Percentiles rank a stretch among this genome's conserved stretches.
Conservation (phyloP, 2,329 filamentous ascomycete species). For the Alternaria conjuncta region DNA sequence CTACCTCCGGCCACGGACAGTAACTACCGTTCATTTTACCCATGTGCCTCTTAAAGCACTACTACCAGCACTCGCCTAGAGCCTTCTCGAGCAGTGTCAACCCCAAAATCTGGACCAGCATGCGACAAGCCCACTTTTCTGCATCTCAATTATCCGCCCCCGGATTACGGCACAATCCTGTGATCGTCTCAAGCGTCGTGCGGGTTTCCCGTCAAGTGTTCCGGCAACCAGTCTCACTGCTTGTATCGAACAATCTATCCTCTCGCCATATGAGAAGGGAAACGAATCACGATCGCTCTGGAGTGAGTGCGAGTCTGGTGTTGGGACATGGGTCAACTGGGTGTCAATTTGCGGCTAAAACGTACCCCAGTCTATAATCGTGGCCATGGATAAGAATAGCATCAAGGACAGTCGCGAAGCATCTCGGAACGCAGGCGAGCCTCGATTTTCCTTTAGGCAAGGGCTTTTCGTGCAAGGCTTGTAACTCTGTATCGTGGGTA, state of each 20-base stretch:
- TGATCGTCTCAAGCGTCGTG: neutral
- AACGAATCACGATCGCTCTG: neutral
- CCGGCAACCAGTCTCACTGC: conserved; percentile 6
- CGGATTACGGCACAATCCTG: conserved; percentile 5
- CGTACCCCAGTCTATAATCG: conserved; percentile 14
- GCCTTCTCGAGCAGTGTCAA: neutral
- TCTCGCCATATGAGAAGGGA: neutral
- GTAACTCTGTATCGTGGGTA: neutral
- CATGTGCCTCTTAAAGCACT: neutral
- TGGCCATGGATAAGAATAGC: conserved; percentile 31
- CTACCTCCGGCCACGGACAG: neutral
- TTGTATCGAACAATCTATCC: conserved; percentile 12
- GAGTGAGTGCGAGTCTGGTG: neutral
- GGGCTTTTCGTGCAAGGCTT: no score
- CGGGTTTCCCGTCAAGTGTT: conserved; percentile 1
- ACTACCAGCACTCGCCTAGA: neutral
- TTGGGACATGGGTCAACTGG: conserved; percentile 16
- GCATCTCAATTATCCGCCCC: conserved; percentile 14
- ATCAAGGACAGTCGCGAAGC: conserved; percentile 4
- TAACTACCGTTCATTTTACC: neutral
- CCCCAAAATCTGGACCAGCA: neutral
- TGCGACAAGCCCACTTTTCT: neutral
- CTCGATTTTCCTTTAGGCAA: neutral
- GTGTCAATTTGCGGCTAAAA: conserved; percentile 39
- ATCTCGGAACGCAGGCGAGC: conserved; percentile 11